Base-by-base conservation (phyloP, 78 protist species). In the Isochrysis galbana region DNA sequence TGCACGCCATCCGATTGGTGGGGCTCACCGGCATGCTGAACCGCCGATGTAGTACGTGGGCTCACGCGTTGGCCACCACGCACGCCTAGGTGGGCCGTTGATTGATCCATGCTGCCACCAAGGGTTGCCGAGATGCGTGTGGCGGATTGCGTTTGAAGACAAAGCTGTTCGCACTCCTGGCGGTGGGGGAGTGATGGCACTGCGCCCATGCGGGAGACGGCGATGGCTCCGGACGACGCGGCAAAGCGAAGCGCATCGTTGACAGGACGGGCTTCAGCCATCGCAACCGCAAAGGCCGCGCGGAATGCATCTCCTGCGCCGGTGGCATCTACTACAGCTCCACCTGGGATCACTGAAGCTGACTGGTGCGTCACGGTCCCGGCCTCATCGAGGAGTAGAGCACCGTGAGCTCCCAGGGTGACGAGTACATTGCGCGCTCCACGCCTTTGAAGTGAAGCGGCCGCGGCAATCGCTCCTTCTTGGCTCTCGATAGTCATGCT, bases 251-350 rank as follows among this genome's bases (percentile, higher is more conserved):
- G 1, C 51, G 38, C 11, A 7, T 36, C 32, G 26, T 2, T 23
- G 23, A 4, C 5, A 32, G 74, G n/a, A 29, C 5, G 26, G 38
- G 46, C 91, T 23, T 61, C 91, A 45, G n/a, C 61, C n/a, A 88
- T 77, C 48, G 61, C 91, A 39, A 39, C 2, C 4, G 82, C 80
- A 11, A 88, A 88, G 2, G 91, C 91, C 5, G 83, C 82, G 29
- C 91, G 74, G 91, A 42, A 88, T 7, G 78, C 47, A 36, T 88
- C 91, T 48, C 91, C 91, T 0, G 91, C 91, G 21, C 61, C 91
- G 0, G 91, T 88, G 32, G 82, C 91, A 7, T 88, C 91, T 22
- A 67, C 41, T 23, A 88, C 82, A 4, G 1, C 3, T 41, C 91
- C 91, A 7, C 91, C 91, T 2, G 91, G 91, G 25, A 88, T 44